Evolutionary conservation across 345 rosid species (phyloP).

Genomic region (Eucalyptus tenuipes): DNA sequence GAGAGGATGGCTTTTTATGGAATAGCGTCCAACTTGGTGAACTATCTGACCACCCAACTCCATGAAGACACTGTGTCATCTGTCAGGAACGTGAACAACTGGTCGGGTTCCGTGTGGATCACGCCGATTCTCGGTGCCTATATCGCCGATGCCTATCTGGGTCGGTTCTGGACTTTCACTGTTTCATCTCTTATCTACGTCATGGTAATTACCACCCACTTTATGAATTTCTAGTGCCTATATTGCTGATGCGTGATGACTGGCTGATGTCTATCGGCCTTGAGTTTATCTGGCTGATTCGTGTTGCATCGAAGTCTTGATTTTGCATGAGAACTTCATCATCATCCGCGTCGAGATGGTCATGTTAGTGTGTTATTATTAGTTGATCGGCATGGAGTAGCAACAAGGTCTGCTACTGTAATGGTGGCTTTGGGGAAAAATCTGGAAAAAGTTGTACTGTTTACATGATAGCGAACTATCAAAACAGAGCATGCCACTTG

Average conservation of each 20-base stretch:
- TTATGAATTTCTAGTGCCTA: background rate
- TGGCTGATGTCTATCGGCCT: background rate
- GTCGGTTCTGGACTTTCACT: slow-evolving; percentile 96
- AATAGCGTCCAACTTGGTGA: slow-evolving; percentile 75
- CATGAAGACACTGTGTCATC: slow-evolving; percentile 82
- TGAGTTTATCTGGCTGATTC: background rate
- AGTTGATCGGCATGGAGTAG: background rate
- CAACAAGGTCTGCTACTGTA: background rate
- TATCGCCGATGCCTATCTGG: slow-evolving; percentile 81
- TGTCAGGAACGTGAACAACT: slow-evolving; percentile 79
- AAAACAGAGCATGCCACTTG: slow-evolving; percentile 1
- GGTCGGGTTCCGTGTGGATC: slow-evolving; percentile 94
- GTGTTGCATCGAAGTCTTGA: background rate
- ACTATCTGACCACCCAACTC: slow-evolving; percentile 64
- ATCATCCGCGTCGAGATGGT: background rate
- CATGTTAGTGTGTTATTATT: background rate
- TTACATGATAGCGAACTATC: background rate
- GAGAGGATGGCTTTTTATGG: slow-evolving; percentile 97
- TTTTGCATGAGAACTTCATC: background rate
- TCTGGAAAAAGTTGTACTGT: background rate
- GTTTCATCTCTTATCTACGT: slow-evolving; percentile 70
- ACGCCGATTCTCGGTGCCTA: slow-evolving; percentile 88
- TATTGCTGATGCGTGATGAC: background rate
- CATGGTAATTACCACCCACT: slow-evolving; percentile 22
- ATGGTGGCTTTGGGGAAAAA: background rate